A percentile compares a stretch with the other conserved stretches of the same genome.
Conservation (phyloP, 306 rosid genomes). For the Vigna hirtella region DNA sequence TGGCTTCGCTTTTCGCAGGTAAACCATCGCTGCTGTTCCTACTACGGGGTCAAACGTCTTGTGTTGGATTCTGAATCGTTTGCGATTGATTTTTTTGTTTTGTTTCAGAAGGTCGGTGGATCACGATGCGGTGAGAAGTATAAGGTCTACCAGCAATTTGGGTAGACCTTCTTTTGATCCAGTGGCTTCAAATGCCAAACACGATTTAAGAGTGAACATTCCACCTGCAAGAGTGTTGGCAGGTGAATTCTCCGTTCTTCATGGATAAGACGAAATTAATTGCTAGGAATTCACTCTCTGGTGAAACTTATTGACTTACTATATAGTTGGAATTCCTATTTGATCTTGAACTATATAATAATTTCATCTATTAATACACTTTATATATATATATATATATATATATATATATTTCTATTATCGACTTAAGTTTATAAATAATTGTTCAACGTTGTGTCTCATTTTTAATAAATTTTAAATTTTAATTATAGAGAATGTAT, state of each 20-base stretch:
- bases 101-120: conserved; percentile 56
- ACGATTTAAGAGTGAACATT: conserved; percentile 49
- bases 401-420: neutral
- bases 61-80: conserved; percentile 5
- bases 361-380: neutral
- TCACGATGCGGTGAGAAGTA: conserved; percentile 39
- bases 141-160: conserved; percentile 47
- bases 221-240: conserved; percentile 30
- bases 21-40: neutral
- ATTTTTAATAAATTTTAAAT: neutral
- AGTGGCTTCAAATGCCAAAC: conserved; percentile 20
- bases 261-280: neutral
- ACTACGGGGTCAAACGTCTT: neutral
- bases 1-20: conserved; percentile 54
- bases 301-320: too few relatives aligned
- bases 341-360: too few relatives aligned
- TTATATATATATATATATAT: too few relatives aligned
- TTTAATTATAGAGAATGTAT: neutral
- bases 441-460: too few relatives aligned
- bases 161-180: conserved; percentile 47
- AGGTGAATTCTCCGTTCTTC: conserved; percentile 28
- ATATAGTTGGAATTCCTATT: too few relatives aligned
- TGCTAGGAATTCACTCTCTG: neutral
- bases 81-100: neutral
- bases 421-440: neutral